Base-by-base conservation (phyloP, 2,329 filamentous ascomycete genomes). In the Fusarium dimerum region DNA sequence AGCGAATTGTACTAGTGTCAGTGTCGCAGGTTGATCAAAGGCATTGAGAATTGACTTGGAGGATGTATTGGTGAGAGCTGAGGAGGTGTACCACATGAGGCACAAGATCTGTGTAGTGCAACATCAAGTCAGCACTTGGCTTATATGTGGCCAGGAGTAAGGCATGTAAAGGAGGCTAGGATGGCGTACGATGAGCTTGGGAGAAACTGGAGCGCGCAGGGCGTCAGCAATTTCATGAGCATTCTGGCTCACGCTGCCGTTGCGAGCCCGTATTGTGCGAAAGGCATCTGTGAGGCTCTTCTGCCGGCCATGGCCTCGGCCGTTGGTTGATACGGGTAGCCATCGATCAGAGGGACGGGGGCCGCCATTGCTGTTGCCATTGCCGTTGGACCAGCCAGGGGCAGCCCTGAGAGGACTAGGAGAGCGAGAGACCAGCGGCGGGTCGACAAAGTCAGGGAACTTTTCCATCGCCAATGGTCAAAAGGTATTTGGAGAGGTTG, bases 11-110 rank as follows among this genome's bases (percentile, higher is more conserved):
- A 96, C 80, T 52, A 96, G 80, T 2, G 93, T 97, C 64, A 97
- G 82, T 17, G 93, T 97, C 32, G 94, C 89, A 2, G 93, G 93
- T 73, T 91, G 94, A 52, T 90, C 86, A 61, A 97, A 90, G 41
- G 90, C 89, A 62, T 91, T 97, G 56, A 97, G 80, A 67, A 99
- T 99, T 16, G 93, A 90, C 76, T 99, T 99, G 47, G 94, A 97
- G 20, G 94, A 97, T 2, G 94, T 97, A 71, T 97, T 99, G 56
- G 94, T 97, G 63, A 97, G 78, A 57, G 95, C 94, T 41, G 93
- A 97, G 20, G 92, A 96, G 70, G 89, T 83, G 77, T 97, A 99
- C 94, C 94, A 97, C 67, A 93, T 75, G 52, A 92, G 76, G 73
- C 93, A 97, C 45, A 97, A 85, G 46, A 82, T 74, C 93, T 97